Percentiles rank a stretch among this genome's conserved stretches.
Evolutionary conservation across 345 rosid genomes (phyloP).

Genomic region (Firmiana major): DNA sequence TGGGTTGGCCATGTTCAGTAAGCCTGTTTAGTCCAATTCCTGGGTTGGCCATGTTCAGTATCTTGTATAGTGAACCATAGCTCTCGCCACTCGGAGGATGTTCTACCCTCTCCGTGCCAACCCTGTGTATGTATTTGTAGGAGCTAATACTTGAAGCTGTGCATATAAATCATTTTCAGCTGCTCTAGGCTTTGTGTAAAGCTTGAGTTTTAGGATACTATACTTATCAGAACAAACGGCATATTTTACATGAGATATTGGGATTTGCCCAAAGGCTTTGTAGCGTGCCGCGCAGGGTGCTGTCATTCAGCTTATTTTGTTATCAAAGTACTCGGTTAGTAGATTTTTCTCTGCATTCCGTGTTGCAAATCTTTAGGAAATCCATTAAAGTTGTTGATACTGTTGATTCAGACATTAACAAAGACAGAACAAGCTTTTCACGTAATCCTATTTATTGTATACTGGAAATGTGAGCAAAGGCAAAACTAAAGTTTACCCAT

Average conservation of each 20-base stretch:
- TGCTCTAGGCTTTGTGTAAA: neutral
- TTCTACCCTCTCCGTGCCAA: neutral
- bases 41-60: slow-evolving; percentile 14
- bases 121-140: neutral
- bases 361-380: neutral
- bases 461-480: neutral
- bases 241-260: neutral
- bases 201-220: neutral
- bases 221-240: neutral
- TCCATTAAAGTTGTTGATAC: neutral
- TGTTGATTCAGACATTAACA: neutral
- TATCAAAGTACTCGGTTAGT: neutral
- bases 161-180: neutral
- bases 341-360: neutral
- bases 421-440: neutral
- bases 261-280: neutral
- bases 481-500: neutral
- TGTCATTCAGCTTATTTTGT: neutral
- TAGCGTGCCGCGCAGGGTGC: neutral
- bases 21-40: slow-evolving; percentile 64
- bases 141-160: neutral
- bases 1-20: slow-evolving; percentile 14
- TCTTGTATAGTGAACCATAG: neutral
- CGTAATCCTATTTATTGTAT: neutral
- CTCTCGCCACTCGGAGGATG: neutral